Conservation (phyloP, 345 rosid species). For the Eucalyptus sideroxylon region DNA sequence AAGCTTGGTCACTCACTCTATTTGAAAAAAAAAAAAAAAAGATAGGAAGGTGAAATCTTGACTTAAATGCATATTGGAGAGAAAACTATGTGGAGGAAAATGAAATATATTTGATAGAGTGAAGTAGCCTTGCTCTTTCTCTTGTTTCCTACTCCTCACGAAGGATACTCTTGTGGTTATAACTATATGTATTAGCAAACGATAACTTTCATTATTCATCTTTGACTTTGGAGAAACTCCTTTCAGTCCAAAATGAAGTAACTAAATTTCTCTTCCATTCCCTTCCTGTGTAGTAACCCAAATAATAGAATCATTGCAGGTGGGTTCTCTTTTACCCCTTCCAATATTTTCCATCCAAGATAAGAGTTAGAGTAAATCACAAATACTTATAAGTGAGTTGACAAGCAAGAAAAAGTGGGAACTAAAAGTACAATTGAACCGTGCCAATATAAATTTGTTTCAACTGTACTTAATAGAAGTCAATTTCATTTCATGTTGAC, state of each 20-base stretch:
- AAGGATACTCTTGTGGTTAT: background rate
- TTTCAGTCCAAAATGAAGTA: background rate
- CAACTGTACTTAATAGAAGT: background rate
- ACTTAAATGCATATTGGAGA: background rate
- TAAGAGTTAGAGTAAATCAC: background rate
- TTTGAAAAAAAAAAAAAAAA: background rate
- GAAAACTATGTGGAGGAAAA: background rate
- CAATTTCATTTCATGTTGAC: background rate
- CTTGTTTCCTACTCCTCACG: background rate
- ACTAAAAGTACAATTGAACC: background rate
- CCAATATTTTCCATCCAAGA: background rate
- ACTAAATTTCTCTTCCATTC: background rate
- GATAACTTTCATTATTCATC: background rate
- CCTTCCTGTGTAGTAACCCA: background rate
- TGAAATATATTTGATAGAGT: background rate
- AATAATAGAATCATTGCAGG: background rate
- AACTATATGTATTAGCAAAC: background rate
- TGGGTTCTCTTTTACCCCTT: background rate
- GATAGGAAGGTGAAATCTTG: background rate
- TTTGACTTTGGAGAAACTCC: background rate
- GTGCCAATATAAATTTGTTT: no score
- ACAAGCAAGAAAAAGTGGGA: background rate
- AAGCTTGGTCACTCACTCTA: background rate
- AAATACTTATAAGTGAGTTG: background rate
- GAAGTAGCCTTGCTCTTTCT: background rate